A percentile compares a stretch with the other conserved stretches of the same genome.
Evolutionary conservation across 805 yeast species (phyloP).

Genomic region (Diddensiella santjacobensis): DNA sequence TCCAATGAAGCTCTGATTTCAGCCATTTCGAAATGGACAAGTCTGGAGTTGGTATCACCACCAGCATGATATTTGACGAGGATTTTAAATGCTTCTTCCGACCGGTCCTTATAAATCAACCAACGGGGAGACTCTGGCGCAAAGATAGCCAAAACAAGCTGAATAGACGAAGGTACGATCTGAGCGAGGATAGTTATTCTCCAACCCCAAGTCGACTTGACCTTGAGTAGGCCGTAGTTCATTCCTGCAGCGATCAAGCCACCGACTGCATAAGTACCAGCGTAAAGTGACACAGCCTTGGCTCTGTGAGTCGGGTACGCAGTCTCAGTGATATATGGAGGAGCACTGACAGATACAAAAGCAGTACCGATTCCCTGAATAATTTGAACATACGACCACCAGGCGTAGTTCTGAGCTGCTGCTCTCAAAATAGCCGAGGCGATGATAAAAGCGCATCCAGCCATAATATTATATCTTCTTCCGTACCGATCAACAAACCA

Average conservation of each 20-base stretch:
- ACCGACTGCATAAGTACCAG: constrained; percentile 67
- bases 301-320: constrained; percentile 17
- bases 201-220: constrained; percentile 46
- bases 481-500: constrained; percentile 55
- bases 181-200: constrained; percentile 73
- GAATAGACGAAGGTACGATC: constrained; percentile 53
- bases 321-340: constrained; percentile 7
- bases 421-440: constrained; percentile 54
- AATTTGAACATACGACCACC: constrained; percentile 63
- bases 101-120: constrained; percentile 44
- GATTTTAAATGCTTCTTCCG: constrained; percentile 41
- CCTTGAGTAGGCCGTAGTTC: constrained; percentile 57
- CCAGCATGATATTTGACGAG: constrained; percentile 32
- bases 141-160: constrained; percentile 45
- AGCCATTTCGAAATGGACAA: constrained; percentile 14
- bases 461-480: constrained; percentile 56
- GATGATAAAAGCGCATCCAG: constrained; percentile 52
- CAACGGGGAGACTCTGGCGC: constrained; percentile 21
- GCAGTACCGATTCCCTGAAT: constrained; percentile 71
- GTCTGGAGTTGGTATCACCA: constrained; percentile 14
- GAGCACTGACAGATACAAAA: constrained; percentile 49
- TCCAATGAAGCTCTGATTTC: constrained; percentile 12
- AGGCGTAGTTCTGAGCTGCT: constrained; percentile 48
- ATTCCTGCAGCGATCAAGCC: constrained; percentile 74
- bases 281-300: constrained; percentile 38